Conservation (phyloP, 257 asterid species). For the Penstemon barbatus region DNA sequence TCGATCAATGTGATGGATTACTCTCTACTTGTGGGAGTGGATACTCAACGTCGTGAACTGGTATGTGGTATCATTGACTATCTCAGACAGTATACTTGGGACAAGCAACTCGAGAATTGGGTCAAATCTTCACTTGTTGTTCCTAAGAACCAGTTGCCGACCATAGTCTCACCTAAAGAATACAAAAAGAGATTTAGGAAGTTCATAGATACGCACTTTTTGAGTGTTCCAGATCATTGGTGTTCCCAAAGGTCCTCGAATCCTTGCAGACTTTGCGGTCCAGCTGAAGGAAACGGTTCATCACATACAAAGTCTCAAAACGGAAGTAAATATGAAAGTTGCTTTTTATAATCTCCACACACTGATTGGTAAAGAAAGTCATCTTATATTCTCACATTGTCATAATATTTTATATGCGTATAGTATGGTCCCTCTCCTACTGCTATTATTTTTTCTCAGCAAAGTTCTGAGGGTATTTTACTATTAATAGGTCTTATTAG, state of each 20-base stretch:
- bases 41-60: slow-evolving; percentile 63
- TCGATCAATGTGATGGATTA: slow-evolving; percentile 90
- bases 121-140: slow-evolving; percentile 89
- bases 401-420: no score
- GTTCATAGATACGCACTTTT: slow-evolving; percentile 68
- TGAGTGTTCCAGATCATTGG: slow-evolving; percentile 86
- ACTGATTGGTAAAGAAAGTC: no score
- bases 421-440: no score
- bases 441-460: no score
- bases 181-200: slow-evolving; percentile 79
- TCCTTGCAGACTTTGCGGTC: slow-evolving; percentile 74
- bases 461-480: no score
- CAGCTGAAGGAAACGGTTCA: slow-evolving; percentile 30
- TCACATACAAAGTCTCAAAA: background rate
- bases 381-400: no score
- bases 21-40: slow-evolving; percentile 93
- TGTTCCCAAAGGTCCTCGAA: slow-evolving; percentile 70
- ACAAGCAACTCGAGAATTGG: slow-evolving; percentile 91
- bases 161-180: slow-evolving; percentile 81
- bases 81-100: slow-evolving; percentile 98
- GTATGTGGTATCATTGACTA: slow-evolving; percentile 94
- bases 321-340: no score
- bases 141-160: slow-evolving; percentile 77
- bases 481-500: no score
- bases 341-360: no score